These are phyloP conservation scores for Talaromyces liani DNA, from an alignment of 495 filamentous ascomycete genomes.

Conservation along the genomic window DNA sequence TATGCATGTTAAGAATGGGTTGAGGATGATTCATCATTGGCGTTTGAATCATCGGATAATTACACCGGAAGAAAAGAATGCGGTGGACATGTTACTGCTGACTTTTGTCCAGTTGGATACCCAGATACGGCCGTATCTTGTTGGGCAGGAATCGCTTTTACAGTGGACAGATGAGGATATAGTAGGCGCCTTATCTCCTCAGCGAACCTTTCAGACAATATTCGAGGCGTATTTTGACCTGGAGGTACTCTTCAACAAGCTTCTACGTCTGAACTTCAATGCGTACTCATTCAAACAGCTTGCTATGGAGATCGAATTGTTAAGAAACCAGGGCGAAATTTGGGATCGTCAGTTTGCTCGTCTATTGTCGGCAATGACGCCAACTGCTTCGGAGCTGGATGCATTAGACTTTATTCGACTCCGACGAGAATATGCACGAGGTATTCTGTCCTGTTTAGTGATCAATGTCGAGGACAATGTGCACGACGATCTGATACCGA, in stretches of 20 bases:
- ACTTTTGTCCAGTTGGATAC: background rate
- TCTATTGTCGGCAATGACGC: background rate
- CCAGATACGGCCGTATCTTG: constrained; percentile 5
- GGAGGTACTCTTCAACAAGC: constrained; percentile 1
- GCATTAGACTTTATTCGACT: constrained; percentile 1
- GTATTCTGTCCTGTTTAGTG: background rate
- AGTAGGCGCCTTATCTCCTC: background rate
- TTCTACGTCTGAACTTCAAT: background rate
- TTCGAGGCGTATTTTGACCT: constrained; percentile 6
- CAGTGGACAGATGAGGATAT: constrained; percentile 1
- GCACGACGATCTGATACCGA: background rate
- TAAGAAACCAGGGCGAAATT: background rate
- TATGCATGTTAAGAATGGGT: constrained; percentile 7
- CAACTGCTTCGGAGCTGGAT: background rate
- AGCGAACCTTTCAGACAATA: background rate
- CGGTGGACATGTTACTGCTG: background rate
- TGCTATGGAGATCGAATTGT: background rate
- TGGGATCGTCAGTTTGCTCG: background rate
- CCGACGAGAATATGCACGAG: background rate
- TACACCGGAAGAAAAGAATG: background rate
- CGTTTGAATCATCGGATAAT: background rate
- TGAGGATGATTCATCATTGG: constrained; percentile 8
- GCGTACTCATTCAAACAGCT: background rate
- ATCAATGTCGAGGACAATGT: background rate
- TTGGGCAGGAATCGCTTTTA: constrained; percentile 1